Percentiles rank a stretch among this genome's conserved stretches.
Evolutionary conservation across 768 basidiomycete species (phyloP).

Genomic region (Pleurotus giganteus): DNA sequence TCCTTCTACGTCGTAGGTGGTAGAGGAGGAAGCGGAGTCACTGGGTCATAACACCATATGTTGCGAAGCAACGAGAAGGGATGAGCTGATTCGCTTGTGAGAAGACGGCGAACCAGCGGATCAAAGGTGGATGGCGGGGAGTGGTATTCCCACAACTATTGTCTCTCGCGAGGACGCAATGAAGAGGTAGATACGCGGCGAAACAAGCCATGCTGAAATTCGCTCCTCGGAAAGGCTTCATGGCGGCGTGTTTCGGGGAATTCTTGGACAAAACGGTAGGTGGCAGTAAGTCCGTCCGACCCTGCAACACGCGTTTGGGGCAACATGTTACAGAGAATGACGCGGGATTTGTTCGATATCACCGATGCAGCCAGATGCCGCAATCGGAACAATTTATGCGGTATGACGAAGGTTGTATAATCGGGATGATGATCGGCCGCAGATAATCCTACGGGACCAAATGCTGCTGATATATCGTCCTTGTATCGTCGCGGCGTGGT

Average conservation of each 20-base stretch:
- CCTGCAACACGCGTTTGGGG: background rate
- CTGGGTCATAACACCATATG: constrained; percentile 1
- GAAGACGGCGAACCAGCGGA: background rate
- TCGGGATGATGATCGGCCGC: background rate
- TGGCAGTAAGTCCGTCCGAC: constrained; percentile 4
- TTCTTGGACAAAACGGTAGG: background rate
- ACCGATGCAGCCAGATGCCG: background rate
- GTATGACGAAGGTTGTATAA: background rate
- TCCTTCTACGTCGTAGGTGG: background rate
- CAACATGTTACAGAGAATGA: background rate
- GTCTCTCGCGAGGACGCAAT: too few species aligned
- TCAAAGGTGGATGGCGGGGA: background rate
- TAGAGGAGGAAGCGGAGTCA: constrained; percentile 4
- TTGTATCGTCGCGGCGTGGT: background rate
- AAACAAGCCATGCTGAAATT: background rate
- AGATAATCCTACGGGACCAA: background rate
- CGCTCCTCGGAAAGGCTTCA: too few species aligned
- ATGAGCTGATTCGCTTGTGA: background rate
- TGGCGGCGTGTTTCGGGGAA: background rate
- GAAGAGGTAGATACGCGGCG: background rate
- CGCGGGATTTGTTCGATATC: background rate
- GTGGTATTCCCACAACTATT: too few species aligned
- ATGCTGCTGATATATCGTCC: background rate
- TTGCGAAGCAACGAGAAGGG: background rate
- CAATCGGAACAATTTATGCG: background rate